Conservation (phyloP, 352 stramenopile genomes). For the Globisporangium nunn region DNA sequence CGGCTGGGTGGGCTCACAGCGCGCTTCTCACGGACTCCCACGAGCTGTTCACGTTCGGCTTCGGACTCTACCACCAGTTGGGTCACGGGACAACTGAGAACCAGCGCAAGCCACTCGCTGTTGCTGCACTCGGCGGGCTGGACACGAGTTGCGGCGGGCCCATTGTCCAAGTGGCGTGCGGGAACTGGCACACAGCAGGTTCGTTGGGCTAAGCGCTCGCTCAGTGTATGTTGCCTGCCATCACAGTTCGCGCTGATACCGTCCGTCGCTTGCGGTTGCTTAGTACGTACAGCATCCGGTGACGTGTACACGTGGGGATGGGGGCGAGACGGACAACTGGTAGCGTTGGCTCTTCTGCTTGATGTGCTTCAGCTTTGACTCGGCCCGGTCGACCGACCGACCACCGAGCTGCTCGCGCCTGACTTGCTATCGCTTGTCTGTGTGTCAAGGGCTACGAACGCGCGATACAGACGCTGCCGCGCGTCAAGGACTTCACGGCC, state of each 20-base stretch:
- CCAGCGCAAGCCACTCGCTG: slow-evolving; percentile 14
- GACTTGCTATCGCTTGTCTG: neutral
- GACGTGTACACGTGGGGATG: slow-evolving; percentile 81
- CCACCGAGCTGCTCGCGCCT: neutral
- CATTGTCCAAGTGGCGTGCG: slow-evolving; percentile 47
- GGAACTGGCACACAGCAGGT: slow-evolving; percentile 72
- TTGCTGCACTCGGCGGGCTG: slow-evolving; percentile 48
- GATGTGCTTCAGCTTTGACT: neutral
- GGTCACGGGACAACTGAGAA: slow-evolving; percentile 46
- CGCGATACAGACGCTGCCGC: slow-evolving; percentile 29
- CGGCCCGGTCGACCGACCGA: neutral
- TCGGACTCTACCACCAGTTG: slow-evolving; percentile 76
- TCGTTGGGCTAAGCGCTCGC: neutral
- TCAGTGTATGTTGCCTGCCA: too few relatives aligned
- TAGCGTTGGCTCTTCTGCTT: slow-evolving; percentile 15
- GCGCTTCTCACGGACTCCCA: slow-evolving; percentile 29
- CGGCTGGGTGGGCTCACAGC: slow-evolving; percentile 49
- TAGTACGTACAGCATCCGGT: slow-evolving; percentile 40
- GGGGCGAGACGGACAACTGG: slow-evolving; percentile 63
- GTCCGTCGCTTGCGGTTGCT: neutral
- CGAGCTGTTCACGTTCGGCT: slow-evolving; percentile 59
- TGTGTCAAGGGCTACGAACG: slow-evolving; percentile 14
- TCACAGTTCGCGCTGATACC: neutral
- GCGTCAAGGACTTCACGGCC: slow-evolving; percentile 31
- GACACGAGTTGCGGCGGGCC: slow-evolving; percentile 20